Base-by-base conservation (phyloP, 75 land plant species). In the Azolla pinnata region DNA sequence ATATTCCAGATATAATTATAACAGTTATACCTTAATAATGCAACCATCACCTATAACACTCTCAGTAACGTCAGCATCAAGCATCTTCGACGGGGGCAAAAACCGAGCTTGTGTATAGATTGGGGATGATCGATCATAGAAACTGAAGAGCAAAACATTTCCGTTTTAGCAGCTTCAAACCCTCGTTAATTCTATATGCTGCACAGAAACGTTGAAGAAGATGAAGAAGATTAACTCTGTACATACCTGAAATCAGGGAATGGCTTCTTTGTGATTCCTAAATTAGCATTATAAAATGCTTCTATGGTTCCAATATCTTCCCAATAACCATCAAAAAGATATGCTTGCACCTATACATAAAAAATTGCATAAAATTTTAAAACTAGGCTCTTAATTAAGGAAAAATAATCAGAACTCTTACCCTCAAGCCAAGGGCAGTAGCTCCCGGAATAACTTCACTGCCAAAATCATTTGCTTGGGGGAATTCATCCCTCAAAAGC, bases 261-360 rank as follows among this genome's bases (percentile, higher is more conserved):
- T 49, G 99, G 99, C 72, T 90, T 95, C 66, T 90, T 95, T 1
- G 99, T 95, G 56, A 95, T 85, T 7, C 99, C 99, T 60, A 95
- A 62, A 62, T 95, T 95, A 21, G 99, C 99, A 74, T 95, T 89
- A 55, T 95, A 95, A 59, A 95, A 95, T 16, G 99, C 99, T 54
- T 95, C 99, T 63, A 95, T 95, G 1, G 99, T 95, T 50, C 99
- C 99, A 77, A 95, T 95, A 56, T 95, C 99, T 69, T 95, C 99
- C 99, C 99, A 95, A 67, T 95, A 95, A 12, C 97, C 97, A 78
- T 95, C 99, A 70, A 70, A 95, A 51, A 95, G 68, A 65, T 90
- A 90, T 26, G 99, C 99, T 79, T 95, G 99, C 25, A 95, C 98
- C 98, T 93, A 61, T 26, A 14, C 2, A 46, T 3, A 24, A 2